These are phyloP conservation scores for Cyclaneusma minus DNA, from an alignment of 2,329 filamentous ascomycete genomes.

Conservation along the genomic window DNA sequence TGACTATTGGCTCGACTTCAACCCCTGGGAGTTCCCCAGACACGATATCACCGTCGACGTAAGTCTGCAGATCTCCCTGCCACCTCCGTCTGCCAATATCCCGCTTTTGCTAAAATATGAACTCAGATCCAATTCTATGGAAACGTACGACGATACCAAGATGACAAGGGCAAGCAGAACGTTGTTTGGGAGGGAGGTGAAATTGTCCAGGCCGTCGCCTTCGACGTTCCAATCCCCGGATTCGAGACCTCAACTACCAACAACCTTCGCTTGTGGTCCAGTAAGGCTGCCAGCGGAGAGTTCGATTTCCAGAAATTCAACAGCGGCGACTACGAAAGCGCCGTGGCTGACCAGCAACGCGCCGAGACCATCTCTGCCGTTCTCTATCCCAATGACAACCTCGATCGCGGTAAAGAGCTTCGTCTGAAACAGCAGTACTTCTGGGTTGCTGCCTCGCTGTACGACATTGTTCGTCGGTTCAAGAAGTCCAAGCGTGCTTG, in stretches of 20 bases:
- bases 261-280: slow-evolving; percentile 93
- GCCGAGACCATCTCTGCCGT: slow-evolving; percentile 99
- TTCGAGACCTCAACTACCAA: slow-evolving; percentile 85
- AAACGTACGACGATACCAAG: slow-evolving; percentile 56
- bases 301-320: slow-evolving; percentile 99
- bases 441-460: slow-evolving; percentile 93
- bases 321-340: slow-evolving; percentile 87
- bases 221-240: slow-evolving; percentile 83
- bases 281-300: slow-evolving; percentile 90
- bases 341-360: slow-evolving; percentile 92
- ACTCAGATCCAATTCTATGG: slow-evolving; percentile 79
- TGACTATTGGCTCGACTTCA: slow-evolving; percentile 98
- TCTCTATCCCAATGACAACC: slow-evolving; percentile 92
- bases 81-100: not conserved
- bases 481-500: slow-evolving; percentile 91
- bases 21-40: slow-evolving; percentile 95
- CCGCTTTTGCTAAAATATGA: too few relatives aligned
- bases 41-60: slow-evolving; percentile 89
- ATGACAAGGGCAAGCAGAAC: slow-evolving; percentile 60
- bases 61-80: slow-evolving; percentile 18
- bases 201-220: slow-evolving; percentile 80
- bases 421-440: slow-evolving; percentile 99
- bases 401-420: slow-evolving; percentile 91
- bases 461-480: slow-evolving; percentile 93
- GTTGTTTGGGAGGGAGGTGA: slow-evolving; percentile 86